Evolutionary conservation across 257 asterid species (phyloP).

Genomic region (Mentha longifolia): DNA sequence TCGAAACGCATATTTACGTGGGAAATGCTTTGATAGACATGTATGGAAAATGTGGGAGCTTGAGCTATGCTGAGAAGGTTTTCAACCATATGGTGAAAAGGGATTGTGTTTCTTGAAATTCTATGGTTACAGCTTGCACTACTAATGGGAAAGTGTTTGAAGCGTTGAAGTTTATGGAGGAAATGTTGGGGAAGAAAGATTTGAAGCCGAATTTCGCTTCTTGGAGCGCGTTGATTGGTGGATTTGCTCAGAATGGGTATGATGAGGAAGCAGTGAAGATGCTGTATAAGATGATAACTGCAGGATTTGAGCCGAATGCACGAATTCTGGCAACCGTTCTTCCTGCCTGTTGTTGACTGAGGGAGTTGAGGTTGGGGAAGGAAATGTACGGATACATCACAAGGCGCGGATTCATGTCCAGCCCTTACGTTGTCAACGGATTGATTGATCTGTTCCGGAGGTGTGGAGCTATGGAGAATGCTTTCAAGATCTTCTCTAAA

Average conservation of each 20-base stretch:
- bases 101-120: conserved; percentile 82
- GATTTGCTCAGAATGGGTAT: conserved; percentile 67
- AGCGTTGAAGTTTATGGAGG: conserved; percentile 51
- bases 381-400: conserved; percentile 72
- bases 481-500: conserved; percentile 53
- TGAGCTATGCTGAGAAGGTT: conserved; percentile 54
- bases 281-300: conserved; percentile 54
- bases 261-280: conserved; percentile 64
- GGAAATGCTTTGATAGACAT: conserved; percentile 77
- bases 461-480: conserved; percentile 63
- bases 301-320: conserved; percentile 67
- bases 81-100: conserved; percentile 47
- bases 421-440: conserved; percentile 72
- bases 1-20: conserved; percentile 57
- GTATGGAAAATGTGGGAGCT: conserved; percentile 74
- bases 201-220: conserved; percentile 56
- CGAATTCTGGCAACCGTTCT: conserved; percentile 64
- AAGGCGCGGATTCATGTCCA: conserved; percentile 61
- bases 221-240: conserved; percentile 78
- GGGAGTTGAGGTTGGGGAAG: conserved; percentile 54
- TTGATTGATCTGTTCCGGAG: conserved; percentile 74
- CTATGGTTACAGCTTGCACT: conserved; percentile 68
- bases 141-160: conserved; percentile 57
- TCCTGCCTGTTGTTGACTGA: conserved; percentile 74
- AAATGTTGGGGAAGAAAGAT: conserved; percentile 51